Conservation (phyloP, 2,329 filamentous ascomycete species). For the Periconia macrospinosa region DNA sequence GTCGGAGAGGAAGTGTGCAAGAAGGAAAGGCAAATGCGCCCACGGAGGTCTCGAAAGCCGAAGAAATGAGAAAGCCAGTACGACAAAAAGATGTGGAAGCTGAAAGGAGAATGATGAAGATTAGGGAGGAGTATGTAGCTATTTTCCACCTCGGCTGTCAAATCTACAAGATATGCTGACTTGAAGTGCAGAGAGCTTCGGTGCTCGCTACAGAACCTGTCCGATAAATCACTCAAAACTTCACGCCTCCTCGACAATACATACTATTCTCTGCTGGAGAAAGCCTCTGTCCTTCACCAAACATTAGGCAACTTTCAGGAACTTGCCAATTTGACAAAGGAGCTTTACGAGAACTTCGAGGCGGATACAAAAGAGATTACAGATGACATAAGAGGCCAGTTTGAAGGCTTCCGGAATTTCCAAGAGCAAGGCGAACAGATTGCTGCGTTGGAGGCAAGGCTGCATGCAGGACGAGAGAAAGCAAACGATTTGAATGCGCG, state of each 20-base stretch:
- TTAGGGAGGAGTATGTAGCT: conserved; percentile 41
- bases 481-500: conserved; percentile 63
- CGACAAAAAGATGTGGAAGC: conserved; percentile 44
- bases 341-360: conserved; percentile 62
- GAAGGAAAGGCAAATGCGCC: conserved; percentile 9
- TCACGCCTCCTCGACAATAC: conserved; percentile 71
- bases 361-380: conserved; percentile 62
- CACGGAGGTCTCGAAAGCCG: conserved; percentile 7
- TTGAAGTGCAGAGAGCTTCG: conserved; percentile 41
- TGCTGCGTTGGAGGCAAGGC: conserved; percentile 61
- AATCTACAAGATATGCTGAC: conserved; percentile 13
- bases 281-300: conserved; percentile 64
- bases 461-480: conserved; percentile 62
- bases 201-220: conserved; percentile 50
- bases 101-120: conserved; percentile 37
- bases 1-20: conserved; percentile 30
- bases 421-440: conserved; percentile 67
- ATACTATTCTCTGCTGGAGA: conserved; percentile 74
- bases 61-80: conserved; percentile 28
- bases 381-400: conserved; percentile 62
- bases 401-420: conserved; percentile 65
- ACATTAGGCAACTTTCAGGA: conserved; percentile 68
- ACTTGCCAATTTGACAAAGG: conserved; percentile 63
- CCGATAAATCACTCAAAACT: conserved; percentile 62
- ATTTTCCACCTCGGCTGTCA: neutral